Base-by-base conservation (phyloP, 495 filamentous ascomycete genomes). In the Penicillium samsonianum region DNA sequence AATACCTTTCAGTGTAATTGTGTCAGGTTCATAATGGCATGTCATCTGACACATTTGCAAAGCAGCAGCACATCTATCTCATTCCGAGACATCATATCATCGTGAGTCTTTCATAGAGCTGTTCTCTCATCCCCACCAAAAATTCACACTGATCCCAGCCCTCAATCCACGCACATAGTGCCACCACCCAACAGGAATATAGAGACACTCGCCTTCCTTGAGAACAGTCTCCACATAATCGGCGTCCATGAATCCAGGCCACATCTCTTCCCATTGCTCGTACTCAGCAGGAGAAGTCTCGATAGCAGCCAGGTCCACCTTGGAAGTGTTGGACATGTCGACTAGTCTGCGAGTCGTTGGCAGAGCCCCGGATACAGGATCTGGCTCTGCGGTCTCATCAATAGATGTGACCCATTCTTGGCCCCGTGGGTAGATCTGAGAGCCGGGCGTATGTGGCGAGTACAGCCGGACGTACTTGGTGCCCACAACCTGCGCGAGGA, bases 101-200 rank as follows among this genome's bases (percentile, higher is more conserved):
- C 14, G 4, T 23, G 5, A 11, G 3, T 16, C 12, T 22, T 35
- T 38, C 31, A 7, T 28, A 23, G 4, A 33, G 5, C 38, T 14
- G 38, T 16, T 20, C 10, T 5, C 16, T 57, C 37, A 68, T 30
- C 42, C 88, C 91, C 92, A 99, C 94, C 94, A 99, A 69, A 96
- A 98, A 70, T 91, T 98, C 35, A 98, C 92, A 66, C 95, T 98
- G 60, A 95, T 89, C 59, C 94, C 96, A 33, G 87, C 87, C 53
- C 82, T 89, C 68, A 97, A 65, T 35, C 90, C 90, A 59, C 88
- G 79, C 5, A 99, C 91, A 80, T 96, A 98, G 78, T 99, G 94
- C 94, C 94, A 99, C 94, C 94, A 99, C 19, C 93, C 94, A 4
- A 90, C 79, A 5, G 94, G 94, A 51, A 99, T 92, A 75, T 96